Conservation (phyloP, 1,139 yeast species). For the Pneumocystis murina region DNA sequence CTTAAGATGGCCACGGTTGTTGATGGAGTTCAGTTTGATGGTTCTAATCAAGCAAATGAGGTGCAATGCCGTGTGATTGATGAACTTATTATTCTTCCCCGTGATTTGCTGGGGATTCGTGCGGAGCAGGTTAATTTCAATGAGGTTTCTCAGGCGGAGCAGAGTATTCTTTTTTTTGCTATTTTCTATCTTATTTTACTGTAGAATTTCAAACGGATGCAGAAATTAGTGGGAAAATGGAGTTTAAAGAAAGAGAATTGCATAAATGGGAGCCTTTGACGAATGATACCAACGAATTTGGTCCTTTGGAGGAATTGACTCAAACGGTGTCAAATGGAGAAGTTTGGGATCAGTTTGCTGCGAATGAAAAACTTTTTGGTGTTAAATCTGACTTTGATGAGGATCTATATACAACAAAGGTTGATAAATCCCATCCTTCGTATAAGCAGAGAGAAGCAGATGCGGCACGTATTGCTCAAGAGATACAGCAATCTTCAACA, state of each 20-base stretch:
- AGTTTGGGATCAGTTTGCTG: slow-evolving; percentile 87
- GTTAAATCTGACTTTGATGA: slow-evolving; percentile 80
- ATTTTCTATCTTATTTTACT: background rate
- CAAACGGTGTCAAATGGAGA: slow-evolving; percentile 23
- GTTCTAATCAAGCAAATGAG: background rate
- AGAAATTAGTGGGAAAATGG: slow-evolving; percentile 44
- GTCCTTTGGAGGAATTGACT: slow-evolving; percentile 25
- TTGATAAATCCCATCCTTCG: slow-evolving; percentile 62
- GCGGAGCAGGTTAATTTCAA: slow-evolving; percentile 17
- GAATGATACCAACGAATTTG: slow-evolving; percentile 21
- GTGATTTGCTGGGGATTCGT: background rate
- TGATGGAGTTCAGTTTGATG: background rate
- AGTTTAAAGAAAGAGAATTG: slow-evolving; percentile 50
- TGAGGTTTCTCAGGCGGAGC: background rate
- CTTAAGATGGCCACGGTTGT: slow-evolving; percentile 1
- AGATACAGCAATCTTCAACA: slow-evolving; percentile 52
- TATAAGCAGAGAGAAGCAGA: slow-evolving; percentile 46
- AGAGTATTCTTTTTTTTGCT: background rate
- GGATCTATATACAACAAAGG: slow-evolving; percentile 72
- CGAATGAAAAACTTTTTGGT: slow-evolving; percentile 76
- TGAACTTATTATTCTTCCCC: background rate
- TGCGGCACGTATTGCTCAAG: slow-evolving; percentile 70
- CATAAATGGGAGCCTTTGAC: slow-evolving; percentile 77
- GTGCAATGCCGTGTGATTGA: background rate
- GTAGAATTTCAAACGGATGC: slow-evolving; percentile 59